phyloP scores from a whole-genome alignment of 2,329 filamentous ascomycete species.

The Alternaria rosae region DNA sequence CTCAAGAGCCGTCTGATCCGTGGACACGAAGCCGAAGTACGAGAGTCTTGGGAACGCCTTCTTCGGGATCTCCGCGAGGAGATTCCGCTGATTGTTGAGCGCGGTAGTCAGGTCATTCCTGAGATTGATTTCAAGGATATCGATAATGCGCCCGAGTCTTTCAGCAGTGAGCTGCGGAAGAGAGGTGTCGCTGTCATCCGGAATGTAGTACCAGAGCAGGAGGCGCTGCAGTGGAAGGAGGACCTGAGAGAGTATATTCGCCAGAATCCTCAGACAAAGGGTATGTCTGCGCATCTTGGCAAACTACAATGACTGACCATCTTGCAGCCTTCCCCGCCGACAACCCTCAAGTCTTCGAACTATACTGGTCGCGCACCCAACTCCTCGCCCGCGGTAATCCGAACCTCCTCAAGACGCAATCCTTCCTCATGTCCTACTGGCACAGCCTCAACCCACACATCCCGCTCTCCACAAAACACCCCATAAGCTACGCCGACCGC shows the following conservation, averaged over 20 bases:
- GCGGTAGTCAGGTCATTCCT: slow-evolving; percentile 54
- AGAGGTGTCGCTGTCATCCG: slow-evolving; percentile 61
- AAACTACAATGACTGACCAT: slow-evolving; percentile 11
- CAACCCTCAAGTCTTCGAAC: slow-evolving; percentile 59
- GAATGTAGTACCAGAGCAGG: slow-evolving; percentile 53
- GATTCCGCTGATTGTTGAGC: slow-evolving; percentile 53
- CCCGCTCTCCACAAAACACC: slow-evolving; percentile 55
- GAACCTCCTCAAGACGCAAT: slow-evolving; percentile 56
- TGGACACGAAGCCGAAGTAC: slow-evolving; percentile 57
- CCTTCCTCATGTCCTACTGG: slow-evolving; percentile 60
- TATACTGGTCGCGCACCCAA: slow-evolving; percentile 60
- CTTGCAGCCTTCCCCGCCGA: slow-evolving; percentile 55
- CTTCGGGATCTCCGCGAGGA: slow-evolving; percentile 54
- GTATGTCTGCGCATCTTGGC: slow-evolving; percentile 14
- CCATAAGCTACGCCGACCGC: slow-evolving; percentile 58
- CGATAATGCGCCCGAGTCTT: slow-evolving; percentile 60
- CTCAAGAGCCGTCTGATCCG: slow-evolving; percentile 56
- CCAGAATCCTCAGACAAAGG: slow-evolving; percentile 56
- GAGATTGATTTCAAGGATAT: slow-evolving; percentile 58
- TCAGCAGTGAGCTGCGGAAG: slow-evolving; percentile 65
- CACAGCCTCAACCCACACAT: slow-evolving; percentile 54
- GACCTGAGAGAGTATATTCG: slow-evolving; percentile 55
- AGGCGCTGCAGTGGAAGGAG: slow-evolving; percentile 56
- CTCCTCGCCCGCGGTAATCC: slow-evolving; percentile 57
- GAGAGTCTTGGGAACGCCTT: slow-evolving; percentile 57